Evolutionary conservation across 1,284 basidiomycete genomes (phyloP).

Genomic region (Peniophora sp.): DNA sequence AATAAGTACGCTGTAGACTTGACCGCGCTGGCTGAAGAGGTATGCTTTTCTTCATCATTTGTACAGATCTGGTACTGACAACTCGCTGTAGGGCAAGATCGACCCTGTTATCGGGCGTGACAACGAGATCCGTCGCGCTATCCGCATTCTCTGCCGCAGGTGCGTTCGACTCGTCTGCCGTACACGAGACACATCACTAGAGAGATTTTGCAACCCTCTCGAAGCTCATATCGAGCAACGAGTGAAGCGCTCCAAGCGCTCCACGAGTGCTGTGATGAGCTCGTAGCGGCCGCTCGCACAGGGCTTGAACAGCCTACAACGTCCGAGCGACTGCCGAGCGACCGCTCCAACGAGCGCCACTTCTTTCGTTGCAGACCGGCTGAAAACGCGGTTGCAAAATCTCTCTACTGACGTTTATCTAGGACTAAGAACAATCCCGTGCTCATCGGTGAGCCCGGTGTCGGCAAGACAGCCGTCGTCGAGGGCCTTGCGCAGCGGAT

Average conservation of each 20-base stretch:
- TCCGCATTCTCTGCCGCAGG: slow-evolving; percentile 75
- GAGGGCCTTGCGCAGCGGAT: slow-evolving; percentile 97
- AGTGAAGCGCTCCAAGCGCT: too few species aligned
- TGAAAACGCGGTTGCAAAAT: background rate
- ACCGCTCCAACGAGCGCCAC: too few species aligned
- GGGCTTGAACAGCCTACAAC: too few species aligned
- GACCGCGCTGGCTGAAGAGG: slow-evolving; percentile 77
- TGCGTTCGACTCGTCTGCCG: slow-evolving; percentile 20
- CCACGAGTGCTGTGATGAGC: too few species aligned
- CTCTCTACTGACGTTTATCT: slow-evolving; percentile 11
- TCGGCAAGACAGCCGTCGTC: slow-evolving; percentile 90
- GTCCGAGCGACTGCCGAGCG: too few species aligned
- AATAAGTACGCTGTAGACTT: slow-evolving; percentile 82
- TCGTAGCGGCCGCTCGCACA: too few species aligned
- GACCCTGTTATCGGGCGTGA: slow-evolving; percentile 91
- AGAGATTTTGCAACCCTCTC: too few species aligned
- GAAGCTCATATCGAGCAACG: too few species aligned
- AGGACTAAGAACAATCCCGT: slow-evolving; percentile 92
- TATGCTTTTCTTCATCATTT: background rate
- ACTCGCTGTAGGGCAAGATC: slow-evolving; percentile 59
- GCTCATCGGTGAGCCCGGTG: slow-evolving; percentile 89
- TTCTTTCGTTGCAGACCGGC: too few species aligned
- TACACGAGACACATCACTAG: background rate
- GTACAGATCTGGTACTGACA: background rate
- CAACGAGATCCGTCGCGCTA: slow-evolving; percentile 78